A percentile compares a stretch with the other conserved stretches of the same genome.
Evolutionary conservation across 2,329 filamentous ascomycete genomes (phyloP).

Genomic region (Paraconiothyrium sp.): DNA sequence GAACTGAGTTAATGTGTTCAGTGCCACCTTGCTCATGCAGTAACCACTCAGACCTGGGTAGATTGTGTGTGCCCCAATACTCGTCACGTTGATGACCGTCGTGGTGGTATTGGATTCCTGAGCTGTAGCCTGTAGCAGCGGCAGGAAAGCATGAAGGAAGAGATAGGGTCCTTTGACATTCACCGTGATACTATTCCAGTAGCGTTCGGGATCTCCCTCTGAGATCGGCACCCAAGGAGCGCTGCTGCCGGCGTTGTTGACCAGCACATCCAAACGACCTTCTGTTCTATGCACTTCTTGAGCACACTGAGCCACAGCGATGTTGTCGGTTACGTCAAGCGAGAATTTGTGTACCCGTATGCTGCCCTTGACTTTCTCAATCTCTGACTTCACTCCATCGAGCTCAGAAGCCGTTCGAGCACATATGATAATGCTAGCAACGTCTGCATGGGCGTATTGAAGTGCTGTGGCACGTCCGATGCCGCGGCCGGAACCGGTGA

Average conservation of each 20-base stretch:
- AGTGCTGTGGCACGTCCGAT: slow-evolving; percentile 64
- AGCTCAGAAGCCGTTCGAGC: slow-evolving; percentile 59
- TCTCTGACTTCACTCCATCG: slow-evolving; percentile 44
- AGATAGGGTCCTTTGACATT: slow-evolving; percentile 62
- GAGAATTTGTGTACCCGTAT: slow-evolving; percentile 56
- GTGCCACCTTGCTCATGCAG: slow-evolving; percentile 60
- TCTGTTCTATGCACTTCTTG: slow-evolving; percentile 38
- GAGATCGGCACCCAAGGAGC: slow-evolving; percentile 41
- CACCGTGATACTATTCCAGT: slow-evolving; percentile 57
- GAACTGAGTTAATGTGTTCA: slow-evolving; percentile 61
- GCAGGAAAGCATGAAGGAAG: slow-evolving; percentile 57
- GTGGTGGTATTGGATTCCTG: slow-evolving; percentile 44
- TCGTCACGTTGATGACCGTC: slow-evolving; percentile 58
- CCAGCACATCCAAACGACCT: slow-evolving; percentile 54
- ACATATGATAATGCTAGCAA: slow-evolving; percentile 61
- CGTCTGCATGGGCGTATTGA: slow-evolving; percentile 65
- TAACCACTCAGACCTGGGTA: slow-evolving; percentile 48
- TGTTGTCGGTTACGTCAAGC: slow-evolving; percentile 55
- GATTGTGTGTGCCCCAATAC: slow-evolving; percentile 51
- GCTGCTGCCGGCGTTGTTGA: slow-evolving; percentile 59
- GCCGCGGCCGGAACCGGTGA: slow-evolving; percentile 66
- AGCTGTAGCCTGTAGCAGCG: slow-evolving; percentile 46
- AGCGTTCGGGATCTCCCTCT: slow-evolving; percentile 49
- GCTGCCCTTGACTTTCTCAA: slow-evolving; percentile 51
- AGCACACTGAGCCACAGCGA: slow-evolving; percentile 50